A percentile compares a stretch with the other conserved stretches of the same genome.
Evolutionary conservation across 768 basidiomycete genomes (phyloP).

Genomic region (Tricholoma bakamatsutake): DNA sequence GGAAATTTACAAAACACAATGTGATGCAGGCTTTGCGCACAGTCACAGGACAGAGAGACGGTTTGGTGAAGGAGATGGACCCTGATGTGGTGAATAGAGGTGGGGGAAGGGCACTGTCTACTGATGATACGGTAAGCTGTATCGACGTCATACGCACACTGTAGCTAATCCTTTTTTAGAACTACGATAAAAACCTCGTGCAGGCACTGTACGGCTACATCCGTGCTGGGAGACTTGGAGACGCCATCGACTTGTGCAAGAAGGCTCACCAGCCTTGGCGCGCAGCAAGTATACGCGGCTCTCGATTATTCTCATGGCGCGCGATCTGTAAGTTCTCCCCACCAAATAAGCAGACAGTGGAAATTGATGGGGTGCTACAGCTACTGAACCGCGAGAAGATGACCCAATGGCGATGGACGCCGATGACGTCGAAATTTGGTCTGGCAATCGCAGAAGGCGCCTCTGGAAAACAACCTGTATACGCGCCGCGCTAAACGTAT

Average conservation of each 20-base stretch:
- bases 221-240: constrained; percentile 78
- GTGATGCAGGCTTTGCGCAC: constrained; percentile 60
- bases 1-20: constrained; percentile 74
- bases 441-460: constrained; percentile 70
- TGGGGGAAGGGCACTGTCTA: constrained; percentile 48
- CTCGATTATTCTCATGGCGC: constrained; percentile 70
- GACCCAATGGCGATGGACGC: constrained; percentile 45
- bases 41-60: constrained; percentile 38
- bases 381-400: constrained; percentile 37
- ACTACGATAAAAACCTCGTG: constrained; percentile 72
- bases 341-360: neutral
- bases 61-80: constrained; percentile 65
- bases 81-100: constrained; percentile 70
- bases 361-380: constrained; percentile 12
- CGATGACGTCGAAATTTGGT: constrained; percentile 48
- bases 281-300: constrained; percentile 84
- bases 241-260: constrained; percentile 77
- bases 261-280: constrained; percentile 89
- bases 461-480: constrained; percentile 89
- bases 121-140: constrained; percentile 71
- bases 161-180: constrained; percentile 33
- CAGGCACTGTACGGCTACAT: constrained; percentile 79
- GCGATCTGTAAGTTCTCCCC: constrained; percentile 48
- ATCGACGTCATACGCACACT: neutral
- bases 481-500: constrained; percentile 70